phyloP scores from a whole-genome alignment of 2,329 filamentous ascomycete species.

The Orbilia brochopaga region DNA sequence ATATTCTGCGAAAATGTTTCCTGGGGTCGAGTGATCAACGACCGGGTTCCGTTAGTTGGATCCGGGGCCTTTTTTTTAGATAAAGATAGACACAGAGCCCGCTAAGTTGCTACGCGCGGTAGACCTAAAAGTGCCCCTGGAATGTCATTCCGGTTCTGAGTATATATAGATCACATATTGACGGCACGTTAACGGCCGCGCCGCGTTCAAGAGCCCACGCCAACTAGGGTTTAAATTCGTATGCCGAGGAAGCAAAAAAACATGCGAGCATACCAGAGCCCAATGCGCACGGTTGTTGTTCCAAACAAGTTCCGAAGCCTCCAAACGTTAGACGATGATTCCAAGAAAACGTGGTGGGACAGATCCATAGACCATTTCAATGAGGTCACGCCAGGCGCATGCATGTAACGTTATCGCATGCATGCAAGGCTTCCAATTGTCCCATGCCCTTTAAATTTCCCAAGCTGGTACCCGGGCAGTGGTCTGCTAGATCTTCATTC shows the following conservation, averaged over 20 bases:
- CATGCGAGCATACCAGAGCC: neutral
- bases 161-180: neutral
- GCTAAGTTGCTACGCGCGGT: neutral
- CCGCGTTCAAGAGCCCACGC: neutral
- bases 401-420: slow-evolving; percentile 39
- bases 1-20: slow-evolving; percentile 23
- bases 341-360: slow-evolving; percentile 26
- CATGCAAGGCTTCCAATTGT: slow-evolving; percentile 21
- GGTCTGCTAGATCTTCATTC: slow-evolving; percentile 8
- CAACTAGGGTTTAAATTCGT: neutral
- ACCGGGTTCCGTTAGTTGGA: slow-evolving; percentile 9
- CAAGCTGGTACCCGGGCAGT: neutral
- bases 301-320: slow-evolving; percentile 28
- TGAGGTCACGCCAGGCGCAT: slow-evolving; percentile 22
- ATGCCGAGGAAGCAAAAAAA: neutral
- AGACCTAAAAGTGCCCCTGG: neutral
- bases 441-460: slow-evolving; percentile 5
- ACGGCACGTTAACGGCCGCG: slow-evolving; percentile 1
- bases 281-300: slow-evolving; percentile 3
- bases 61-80: slow-evolving; percentile 40
- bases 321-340: slow-evolving; percentile 14
- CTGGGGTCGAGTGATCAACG: neutral
- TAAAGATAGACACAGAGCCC: slow-evolving; percentile 1
- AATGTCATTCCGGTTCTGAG: neutral
- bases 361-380: slow-evolving; percentile 9